Conservation (phyloP, 2,329 filamentous ascomycete species). For the Aspergillus felis region DNA sequence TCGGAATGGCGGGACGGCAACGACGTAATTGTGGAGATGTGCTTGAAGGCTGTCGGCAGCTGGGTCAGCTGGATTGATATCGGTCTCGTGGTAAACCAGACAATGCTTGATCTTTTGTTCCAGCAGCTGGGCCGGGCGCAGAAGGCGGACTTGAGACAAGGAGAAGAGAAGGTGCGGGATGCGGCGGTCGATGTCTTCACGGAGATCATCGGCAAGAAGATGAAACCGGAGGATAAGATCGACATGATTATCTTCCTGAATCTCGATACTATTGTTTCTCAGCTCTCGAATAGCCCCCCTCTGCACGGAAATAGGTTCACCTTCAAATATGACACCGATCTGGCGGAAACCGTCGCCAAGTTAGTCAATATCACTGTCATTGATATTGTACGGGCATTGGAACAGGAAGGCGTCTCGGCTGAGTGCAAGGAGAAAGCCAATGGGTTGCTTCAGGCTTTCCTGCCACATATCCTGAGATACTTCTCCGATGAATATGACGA, state of each 20-base stretch:
- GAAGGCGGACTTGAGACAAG: constrained; percentile 58
- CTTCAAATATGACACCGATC: constrained; percentile 86
- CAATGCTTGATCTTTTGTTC: constrained; percentile 79
- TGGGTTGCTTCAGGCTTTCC: constrained; percentile 74
- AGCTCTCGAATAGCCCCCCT: constrained; percentile 79
- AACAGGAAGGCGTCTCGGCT: constrained; percentile 59
- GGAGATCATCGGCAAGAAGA: constrained; percentile 96
- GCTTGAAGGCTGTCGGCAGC: constrained; percentile 84
- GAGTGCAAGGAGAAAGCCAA: constrained; percentile 71
- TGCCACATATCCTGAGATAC: constrained; percentile 84
- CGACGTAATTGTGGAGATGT: constrained; percentile 76
- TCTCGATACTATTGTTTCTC: constrained; percentile 75
- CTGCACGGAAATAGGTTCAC: constrained; percentile 75
- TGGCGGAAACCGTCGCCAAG: constrained; percentile 92
- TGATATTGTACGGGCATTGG: constrained; percentile 83
- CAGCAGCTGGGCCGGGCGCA: constrained; percentile 76
- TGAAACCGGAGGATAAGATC: constrained; percentile 90
- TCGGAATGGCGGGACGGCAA: constrained; percentile 68
- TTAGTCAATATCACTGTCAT: constrained; percentile 85
- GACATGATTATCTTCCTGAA: constrained; percentile 90
- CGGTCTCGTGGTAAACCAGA: constrained; percentile 82
- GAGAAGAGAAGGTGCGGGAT: constrained; percentile 78
- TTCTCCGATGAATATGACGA: constrained; percentile 98
- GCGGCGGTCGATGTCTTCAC: constrained; percentile 92
- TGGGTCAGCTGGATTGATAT: constrained; percentile 99